Percentiles rank a stretch among this genome's conserved stretches.
Conservation (phyloP, 495 filamentous ascomycete species). For the Penicillium mononematosum region DNA sequence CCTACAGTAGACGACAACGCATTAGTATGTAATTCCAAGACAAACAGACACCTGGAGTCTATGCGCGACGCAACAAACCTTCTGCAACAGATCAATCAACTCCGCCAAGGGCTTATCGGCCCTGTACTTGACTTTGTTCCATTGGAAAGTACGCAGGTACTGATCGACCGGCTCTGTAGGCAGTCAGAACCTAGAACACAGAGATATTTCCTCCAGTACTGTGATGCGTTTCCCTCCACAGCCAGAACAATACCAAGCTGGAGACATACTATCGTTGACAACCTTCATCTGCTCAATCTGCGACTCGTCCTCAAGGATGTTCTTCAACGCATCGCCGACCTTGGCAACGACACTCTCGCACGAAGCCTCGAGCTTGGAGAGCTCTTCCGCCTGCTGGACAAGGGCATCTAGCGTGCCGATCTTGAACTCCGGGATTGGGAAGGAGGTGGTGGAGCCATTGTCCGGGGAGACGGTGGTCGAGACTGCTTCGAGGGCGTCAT, state of each 20-base stretch:
- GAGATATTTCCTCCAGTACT: neutral
- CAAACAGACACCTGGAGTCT: neutral
- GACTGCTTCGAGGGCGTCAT: slow-evolving; percentile 77
- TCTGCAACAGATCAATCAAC: slow-evolving; percentile 80
- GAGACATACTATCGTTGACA: slow-evolving; percentile 85
- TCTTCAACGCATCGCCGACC: slow-evolving; percentile 79
- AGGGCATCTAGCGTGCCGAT: slow-evolving; percentile 94
- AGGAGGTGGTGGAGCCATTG: slow-evolving; percentile 72
- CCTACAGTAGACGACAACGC: slow-evolving; percentile 47
- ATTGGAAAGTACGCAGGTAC: slow-evolving; percentile 83
- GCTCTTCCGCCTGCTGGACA: slow-evolving; percentile 95
- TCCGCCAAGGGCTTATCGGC: slow-evolving; percentile 85
- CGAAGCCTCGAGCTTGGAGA: slow-evolving; percentile 77
- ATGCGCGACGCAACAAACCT: slow-evolving; percentile 49
- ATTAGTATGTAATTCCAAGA: neutral
- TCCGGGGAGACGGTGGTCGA: slow-evolving; percentile 69
- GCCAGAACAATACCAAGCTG: neutral
- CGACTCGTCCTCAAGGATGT: slow-evolving; percentile 76
- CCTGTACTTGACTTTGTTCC: slow-evolving; percentile 97
- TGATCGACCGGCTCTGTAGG: slow-evolving; percentile 82
- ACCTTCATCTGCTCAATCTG: slow-evolving; percentile 84
- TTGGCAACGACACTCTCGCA: slow-evolving; percentile 85
- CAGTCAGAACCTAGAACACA: slow-evolving; percentile 11
- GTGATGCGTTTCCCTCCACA: neutral
- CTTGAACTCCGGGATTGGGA: slow-evolving; percentile 90